Conservation (phyloP, 2,329 filamentous ascomycete genomes). For the Colletotrichum filicis region DNA sequence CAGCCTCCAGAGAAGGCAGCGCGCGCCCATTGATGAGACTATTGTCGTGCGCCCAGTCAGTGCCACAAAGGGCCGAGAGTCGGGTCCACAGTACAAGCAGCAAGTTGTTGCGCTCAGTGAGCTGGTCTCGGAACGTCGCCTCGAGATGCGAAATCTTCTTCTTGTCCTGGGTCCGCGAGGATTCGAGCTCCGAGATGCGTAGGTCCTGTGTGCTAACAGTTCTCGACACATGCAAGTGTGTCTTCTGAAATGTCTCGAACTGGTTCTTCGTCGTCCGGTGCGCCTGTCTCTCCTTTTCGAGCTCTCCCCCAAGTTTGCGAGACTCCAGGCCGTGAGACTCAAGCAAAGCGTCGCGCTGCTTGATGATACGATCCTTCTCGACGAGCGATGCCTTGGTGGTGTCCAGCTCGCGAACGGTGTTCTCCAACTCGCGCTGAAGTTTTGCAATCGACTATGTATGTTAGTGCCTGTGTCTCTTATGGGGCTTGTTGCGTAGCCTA, state of each 20-base stretch:
- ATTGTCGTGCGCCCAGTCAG: conserved; percentile 92
- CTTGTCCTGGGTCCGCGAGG: conserved; percentile 80
- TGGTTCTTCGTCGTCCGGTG: conserved; percentile 89
- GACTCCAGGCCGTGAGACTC: conserved; percentile 91
- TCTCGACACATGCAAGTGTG: conserved; percentile 86
- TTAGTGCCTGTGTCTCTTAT: not conserved
- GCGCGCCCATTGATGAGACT: conserved; percentile 87
- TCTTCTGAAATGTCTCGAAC: conserved; percentile 89
- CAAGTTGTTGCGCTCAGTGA: conserved; percentile 89
- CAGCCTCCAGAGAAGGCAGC: conserved; percentile 84
- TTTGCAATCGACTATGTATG: conserved; percentile 78
- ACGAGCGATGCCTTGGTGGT: conserved; percentile 78
- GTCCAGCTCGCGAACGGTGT: conserved; percentile 85
- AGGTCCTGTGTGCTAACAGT: conserved; percentile 88
- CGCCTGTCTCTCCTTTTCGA: conserved; percentile 88
- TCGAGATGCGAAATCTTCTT: conserved; percentile 82
- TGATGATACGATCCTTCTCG: conserved; percentile 92
- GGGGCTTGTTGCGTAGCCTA: conserved; percentile 48
- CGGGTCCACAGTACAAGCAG: conserved; percentile 91
- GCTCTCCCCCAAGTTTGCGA: conserved; percentile 83
- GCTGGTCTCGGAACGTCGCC: conserved; percentile 83
- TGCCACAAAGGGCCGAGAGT: conserved; percentile 85
- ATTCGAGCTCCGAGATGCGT: conserved; percentile 87
- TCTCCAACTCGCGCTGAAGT: conserved; percentile 88
- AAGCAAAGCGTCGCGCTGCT: conserved; percentile 87